A percentile compares a stretch with the other conserved stretches of the same genome.
Conservation (phyloP, 2,329 filamentous ascomycete species). For the Colletotrichum costaricense region DNA sequence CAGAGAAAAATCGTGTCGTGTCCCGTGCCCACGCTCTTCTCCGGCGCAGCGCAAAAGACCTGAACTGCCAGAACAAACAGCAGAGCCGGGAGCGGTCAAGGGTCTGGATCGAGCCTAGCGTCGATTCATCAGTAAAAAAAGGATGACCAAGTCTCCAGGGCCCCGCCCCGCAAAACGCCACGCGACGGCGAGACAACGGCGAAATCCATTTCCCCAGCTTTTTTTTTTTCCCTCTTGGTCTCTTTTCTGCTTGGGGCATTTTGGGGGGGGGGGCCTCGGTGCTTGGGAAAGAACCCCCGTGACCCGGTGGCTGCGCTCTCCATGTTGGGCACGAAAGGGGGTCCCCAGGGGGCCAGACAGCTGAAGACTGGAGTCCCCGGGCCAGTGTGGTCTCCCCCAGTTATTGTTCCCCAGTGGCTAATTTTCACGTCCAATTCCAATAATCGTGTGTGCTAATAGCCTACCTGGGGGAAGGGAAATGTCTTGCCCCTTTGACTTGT, state of each 20-base stretch:
- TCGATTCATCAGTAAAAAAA: conserved; percentile 26
- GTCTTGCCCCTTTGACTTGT: not conserved
- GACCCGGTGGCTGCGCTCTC: not conserved
- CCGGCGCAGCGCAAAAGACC: not conserved
- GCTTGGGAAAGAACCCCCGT: conserved; percentile 5
- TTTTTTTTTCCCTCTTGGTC: not conserved
- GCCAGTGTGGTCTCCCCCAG: not conserved
- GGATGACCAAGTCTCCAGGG: not conserved
- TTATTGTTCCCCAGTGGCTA: conserved; percentile 10
- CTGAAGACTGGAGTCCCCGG: conserved; percentile 12
- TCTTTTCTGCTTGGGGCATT: not conserved
- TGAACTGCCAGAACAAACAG: not conserved
- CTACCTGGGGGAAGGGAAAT: no score
- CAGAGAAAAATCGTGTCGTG: not conserved
- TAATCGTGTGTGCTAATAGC: not conserved
- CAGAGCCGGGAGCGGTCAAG: conserved; percentile 28
- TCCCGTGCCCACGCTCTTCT: not conserved
- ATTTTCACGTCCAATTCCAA: conserved; percentile 5
- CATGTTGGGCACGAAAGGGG: not conserved
- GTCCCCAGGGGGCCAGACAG: conserved; percentile 22
- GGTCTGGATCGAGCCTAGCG: conserved; percentile 31
- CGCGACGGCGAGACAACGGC: conserved; percentile 39
- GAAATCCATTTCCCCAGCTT: conserved; percentile 31
- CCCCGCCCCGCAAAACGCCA: conserved; percentile 37
- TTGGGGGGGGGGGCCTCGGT: no score